Base-by-base conservation (phyloP, 2,329 filamentous ascomycete genomes). In the Aureobasidium leucospermi region DNA sequence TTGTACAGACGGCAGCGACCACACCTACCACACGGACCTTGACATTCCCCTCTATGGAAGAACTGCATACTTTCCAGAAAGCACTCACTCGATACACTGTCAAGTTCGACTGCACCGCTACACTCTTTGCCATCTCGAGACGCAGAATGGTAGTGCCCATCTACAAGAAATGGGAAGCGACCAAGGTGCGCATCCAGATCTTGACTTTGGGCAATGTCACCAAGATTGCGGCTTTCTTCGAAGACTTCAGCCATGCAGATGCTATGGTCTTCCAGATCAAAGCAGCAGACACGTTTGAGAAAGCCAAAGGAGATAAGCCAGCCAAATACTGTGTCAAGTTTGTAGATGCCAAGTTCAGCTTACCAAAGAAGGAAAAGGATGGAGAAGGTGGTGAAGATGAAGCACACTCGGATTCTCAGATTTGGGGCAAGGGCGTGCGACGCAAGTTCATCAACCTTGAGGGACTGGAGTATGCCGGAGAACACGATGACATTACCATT, bases 111-210 rank as follows among this genome's bases (percentile, higher is more conserved):
- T 64, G 67, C 31, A 67, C 89, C 56, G 90, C 90, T 6, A 78
- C 81, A 7, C 85, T 84, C 0, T 89, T 96, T 71, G 85, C 87
- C 60, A 96, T 96, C 64, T 86, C 91, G 1, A 85, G 91, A 7
- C 65, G 70, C 8, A 64, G 69, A 49, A 94, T 92, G 87, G 89
- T 96, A 11, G 90, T 96, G 15, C 90, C 90, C 0, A 93, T 96
- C 65, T 89, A 95, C 76, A 96, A 96, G 75, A 94, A 94, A 72
- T 95, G 90, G 89, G 90, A 95, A 69, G 89, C 91, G 2, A 84
- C 81, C n/a, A 81, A 81, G 39, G 89, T 89, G 8, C 85, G 92
- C 38, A 78, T 96, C 7, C 91, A 96, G 70, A 79, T 96, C 39
- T 84, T 96, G 8, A 38, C 80, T 29, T 86, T 87, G 64, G 88